A percentile compares a stretch with the other conserved stretches of the same genome.
phyloP scores from a whole-genome alignment of 768 basidiomycete species.

The Leccinellum luteum region DNA sequence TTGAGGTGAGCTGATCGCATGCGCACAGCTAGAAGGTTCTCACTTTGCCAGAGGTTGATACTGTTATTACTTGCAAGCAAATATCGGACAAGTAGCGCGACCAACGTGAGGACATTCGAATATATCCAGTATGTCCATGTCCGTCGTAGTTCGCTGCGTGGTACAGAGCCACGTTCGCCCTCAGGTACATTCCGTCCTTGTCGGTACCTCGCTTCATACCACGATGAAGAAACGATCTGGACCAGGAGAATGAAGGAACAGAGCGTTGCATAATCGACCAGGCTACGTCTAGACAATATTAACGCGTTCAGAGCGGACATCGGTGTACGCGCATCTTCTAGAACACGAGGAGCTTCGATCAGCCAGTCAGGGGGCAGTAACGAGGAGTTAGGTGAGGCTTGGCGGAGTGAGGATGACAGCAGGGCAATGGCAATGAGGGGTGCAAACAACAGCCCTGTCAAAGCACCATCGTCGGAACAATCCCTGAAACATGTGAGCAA shows the following conservation, averaged over 20 bases:
- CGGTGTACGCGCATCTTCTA: conserved; percentile 41
- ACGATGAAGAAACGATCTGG: conserved; percentile 77
- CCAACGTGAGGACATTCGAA: conserved; percentile 49
- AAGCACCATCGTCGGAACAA: conserved; percentile 79
- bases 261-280: conserved; percentile 77
- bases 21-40: conserved; percentile 24
- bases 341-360: conserved; percentile 67
- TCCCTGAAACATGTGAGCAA: conserved; percentile 47
- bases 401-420: conserved; percentile 51
- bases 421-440: conserved; percentile 76
- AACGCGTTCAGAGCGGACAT: conserved; percentile 53
- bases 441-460: conserved; percentile 80
- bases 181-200: conserved; percentile 46
- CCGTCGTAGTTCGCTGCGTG: conserved; percentile 65
- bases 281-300: conserved; percentile 65
- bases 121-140: conserved; percentile 66
- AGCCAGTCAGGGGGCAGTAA: conserved; percentile 66
- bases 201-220: conserved; percentile 58
- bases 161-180: conserved; percentile 73
- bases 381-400: conserved; percentile 25
- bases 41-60: conserved; percentile 71
- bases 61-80: conserved; percentile 38
- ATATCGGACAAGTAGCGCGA: conserved; percentile 49
- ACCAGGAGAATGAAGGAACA: conserved; percentile 77
- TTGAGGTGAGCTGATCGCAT: conserved; percentile 1